These are phyloP conservation scores for Plasmodiophora brassicae DNA, from an alignment of 208 protist species.

Conservation along the genomic window DNA sequence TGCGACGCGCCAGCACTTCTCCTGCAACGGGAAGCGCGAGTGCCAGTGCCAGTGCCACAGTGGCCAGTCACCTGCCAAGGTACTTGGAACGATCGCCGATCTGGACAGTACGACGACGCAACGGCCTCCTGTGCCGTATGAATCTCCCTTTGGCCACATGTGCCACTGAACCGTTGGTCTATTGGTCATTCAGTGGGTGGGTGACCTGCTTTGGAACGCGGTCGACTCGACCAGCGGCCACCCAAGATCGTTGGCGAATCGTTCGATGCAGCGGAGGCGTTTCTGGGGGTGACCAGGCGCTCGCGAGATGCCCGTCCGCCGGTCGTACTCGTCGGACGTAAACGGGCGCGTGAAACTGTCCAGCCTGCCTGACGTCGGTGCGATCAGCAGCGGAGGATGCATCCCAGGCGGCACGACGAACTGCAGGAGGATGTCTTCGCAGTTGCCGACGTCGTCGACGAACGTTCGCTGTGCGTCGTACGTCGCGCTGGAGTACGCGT, in stretches of 20 bases:
- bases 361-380: neutral
- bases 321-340: neutral
- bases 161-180: too few relatives aligned
- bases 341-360: neutral
- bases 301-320: neutral
- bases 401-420: neutral
- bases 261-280: neutral
- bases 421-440: neutral
- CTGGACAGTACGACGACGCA: too few relatives aligned
- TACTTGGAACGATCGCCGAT: too few relatives aligned
- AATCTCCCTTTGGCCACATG: too few relatives aligned
- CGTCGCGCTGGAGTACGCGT: neutral
- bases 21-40: too few relatives aligned
- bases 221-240: neutral
- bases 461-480: neutral
- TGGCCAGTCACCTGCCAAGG: too few relatives aligned
- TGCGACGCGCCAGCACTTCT: too few relatives aligned
- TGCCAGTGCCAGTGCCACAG: too few relatives aligned
- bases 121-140: too few relatives aligned
- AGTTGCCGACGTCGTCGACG: neutral
- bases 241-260: neutral
- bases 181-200: too few relatives aligned
- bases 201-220: too few relatives aligned
- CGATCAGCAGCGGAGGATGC: neutral
- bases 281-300: neutral